Percentiles rank a stretch among this genome's conserved stretches.
These are phyloP conservation scores for Saccharomyces hybrid DNA, from an alignment of 1,139 yeast genomes.

Conservation along the genomic window DNA sequence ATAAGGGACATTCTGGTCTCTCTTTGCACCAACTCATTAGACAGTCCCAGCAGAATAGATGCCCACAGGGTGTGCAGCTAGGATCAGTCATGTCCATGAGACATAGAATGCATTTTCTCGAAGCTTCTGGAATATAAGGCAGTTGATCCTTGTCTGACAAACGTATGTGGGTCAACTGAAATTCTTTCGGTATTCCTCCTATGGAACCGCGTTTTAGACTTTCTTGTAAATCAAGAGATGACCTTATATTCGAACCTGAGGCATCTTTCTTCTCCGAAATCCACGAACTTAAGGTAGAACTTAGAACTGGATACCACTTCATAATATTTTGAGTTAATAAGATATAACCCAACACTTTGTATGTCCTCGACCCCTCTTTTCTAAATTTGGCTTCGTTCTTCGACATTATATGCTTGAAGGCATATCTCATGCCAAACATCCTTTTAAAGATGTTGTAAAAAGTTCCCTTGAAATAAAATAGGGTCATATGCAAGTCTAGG, in stretches of 20 bases:
- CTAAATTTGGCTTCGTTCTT: slow-evolving; percentile 33
- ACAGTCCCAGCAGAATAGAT: slow-evolving; percentile 88
- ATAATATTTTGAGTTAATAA: slow-evolving; percentile 54
- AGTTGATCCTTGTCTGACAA: slow-evolving; percentile 49
- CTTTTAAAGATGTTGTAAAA: slow-evolving; percentile 75
- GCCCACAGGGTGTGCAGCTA: slow-evolving; percentile 85
- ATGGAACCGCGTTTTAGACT: not conserved
- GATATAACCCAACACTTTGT: slow-evolving; percentile 68
- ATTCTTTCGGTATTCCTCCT: slow-evolving; percentile 10
- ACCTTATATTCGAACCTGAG: not conserved
- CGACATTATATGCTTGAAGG: slow-evolving; percentile 54
- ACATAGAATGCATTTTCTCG: slow-evolving; percentile 79
- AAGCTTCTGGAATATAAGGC: slow-evolving; percentile 61
- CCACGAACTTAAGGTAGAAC: not conserved
- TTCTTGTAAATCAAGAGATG: not conserved
- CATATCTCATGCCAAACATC: slow-evolving; percentile 71
- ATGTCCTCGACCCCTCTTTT: slow-evolving; percentile 35
- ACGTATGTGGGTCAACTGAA: slow-evolving; percentile 33
- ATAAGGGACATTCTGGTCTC: slow-evolving; percentile 83
- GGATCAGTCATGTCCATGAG: slow-evolving; percentile 75
- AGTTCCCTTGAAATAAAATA: slow-evolving; percentile 73
- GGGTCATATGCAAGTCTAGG: slow-evolving; percentile 64
- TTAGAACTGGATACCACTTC: slow-evolving; percentile 28
- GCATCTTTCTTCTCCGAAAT: not conserved
- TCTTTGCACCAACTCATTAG: slow-evolving; percentile 85